These are phyloP conservation scores for Pseudodiploospora longispora DNA, from an alignment of 2,329 filamentous ascomycete genomes.

Conservation along the genomic window DNA sequence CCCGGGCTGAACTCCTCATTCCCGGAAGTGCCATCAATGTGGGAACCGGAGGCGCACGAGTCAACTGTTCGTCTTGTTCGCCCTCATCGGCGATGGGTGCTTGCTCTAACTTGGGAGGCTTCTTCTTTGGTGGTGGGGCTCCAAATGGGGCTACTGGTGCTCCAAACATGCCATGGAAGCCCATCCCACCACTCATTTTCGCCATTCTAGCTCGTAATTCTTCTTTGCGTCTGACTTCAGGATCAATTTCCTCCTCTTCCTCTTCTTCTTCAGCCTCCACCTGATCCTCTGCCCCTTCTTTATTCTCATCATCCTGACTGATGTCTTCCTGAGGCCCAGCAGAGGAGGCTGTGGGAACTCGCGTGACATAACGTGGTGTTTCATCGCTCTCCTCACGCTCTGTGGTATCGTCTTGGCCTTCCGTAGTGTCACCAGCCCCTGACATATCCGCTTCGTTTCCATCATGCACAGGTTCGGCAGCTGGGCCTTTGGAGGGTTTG, in stretches of 20 bases:
- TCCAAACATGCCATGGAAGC: conserved; percentile 91
- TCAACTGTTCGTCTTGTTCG: conserved; percentile 34
- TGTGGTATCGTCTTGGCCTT: conserved; percentile 52
- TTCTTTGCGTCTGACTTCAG: conserved; percentile 75
- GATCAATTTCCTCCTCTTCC: conserved; percentile 79
- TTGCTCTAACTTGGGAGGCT: conserved; percentile 35
- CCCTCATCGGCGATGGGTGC: conserved; percentile 34
- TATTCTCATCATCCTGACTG: conserved; percentile 56
- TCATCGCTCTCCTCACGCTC: conserved; percentile 71
- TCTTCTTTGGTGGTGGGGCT: conserved; percentile 42
- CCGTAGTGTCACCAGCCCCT: conserved; percentile 55
- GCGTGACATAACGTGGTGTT: conserved; percentile 29
- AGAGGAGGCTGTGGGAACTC: conserved; percentile 27
- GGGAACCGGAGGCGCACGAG: conserved; percentile 44
- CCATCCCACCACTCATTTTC: conserved; percentile 97
- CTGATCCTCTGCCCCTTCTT: conserved; percentile 48
- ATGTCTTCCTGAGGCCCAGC: conserved; percentile 34
- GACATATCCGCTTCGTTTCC: conserved; percentile 60
- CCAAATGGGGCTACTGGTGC: conserved; percentile 58
- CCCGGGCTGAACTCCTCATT: conserved; percentile 52
- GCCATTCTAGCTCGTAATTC: conserved; percentile 93
- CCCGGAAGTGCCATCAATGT: conserved; percentile 62
- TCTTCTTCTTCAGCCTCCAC: conserved; percentile 60
- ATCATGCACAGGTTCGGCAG: conserved; percentile 40
- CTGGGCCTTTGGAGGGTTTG: conserved; percentile 41